Base-by-base conservation (phyloP, 2,329 filamentous ascomycete species). In the Mycocentrospora acerina region DNA sequence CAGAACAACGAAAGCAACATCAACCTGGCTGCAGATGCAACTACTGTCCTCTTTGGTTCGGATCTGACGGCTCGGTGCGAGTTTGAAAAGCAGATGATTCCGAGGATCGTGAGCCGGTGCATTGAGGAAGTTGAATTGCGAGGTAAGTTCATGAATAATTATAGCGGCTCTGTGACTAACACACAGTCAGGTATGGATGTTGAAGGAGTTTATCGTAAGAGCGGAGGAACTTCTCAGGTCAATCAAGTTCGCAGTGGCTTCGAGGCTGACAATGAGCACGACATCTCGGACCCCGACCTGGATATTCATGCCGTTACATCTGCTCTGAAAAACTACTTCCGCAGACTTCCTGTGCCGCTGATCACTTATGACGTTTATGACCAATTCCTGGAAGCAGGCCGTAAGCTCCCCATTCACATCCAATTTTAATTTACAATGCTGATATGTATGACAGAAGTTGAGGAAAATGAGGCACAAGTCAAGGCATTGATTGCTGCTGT, bases 171-270 rank as follows among this genome's bases (percentile, higher is more conserved):
- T 18, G 12, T 4, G 35, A 29, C 42, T 55, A 40, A 56, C 33
- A 25, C 12, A 7, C 15, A 10, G 29, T 17, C 40, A 78, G 75
- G 77, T 30, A 95, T 98, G 88, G 90, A 97, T 58, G 81, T 94
- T 54, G 93, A 97, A 71, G 93, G 93, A 47, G 95, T 98, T 56
- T 98, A 98, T 72, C 84, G 93, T 60, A 98, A 98, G 76, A 95
- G 90, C 34, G 93, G 93, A 40, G 93, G 90, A 52, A 90, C 86
- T 57, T 89, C 88, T 7, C 89, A 94, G 66, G 86, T 95, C 63
- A 94, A 95, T 67, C 77, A 81, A 59, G 88, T 98, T 55, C 88
- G 91, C 60, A 87, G 90, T 52, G 90, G 90, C 10, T 97, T 98
- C 64, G 90, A 96, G 66, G 85, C 83, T 66, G 85, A 81, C 42